Percentiles rank a stretch among this genome's conserved stretches.
These are phyloP conservation scores for Noccaea bulbosa DNA, from an alignment of 345 rosid species.

Conservation along the genomic window DNA sequence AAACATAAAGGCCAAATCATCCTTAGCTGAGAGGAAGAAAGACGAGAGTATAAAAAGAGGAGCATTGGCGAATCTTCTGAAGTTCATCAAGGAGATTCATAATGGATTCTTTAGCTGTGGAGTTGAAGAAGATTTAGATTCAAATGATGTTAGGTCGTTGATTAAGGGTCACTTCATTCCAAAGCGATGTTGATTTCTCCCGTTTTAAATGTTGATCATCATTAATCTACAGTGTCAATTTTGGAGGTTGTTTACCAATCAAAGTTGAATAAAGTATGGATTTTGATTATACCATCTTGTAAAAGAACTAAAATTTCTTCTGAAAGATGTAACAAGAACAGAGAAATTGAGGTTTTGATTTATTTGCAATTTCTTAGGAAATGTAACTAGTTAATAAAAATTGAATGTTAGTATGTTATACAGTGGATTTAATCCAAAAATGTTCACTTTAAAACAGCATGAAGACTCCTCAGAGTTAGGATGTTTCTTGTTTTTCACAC, in stretches of 20 bases:
- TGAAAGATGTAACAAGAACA: conserved; percentile 1
- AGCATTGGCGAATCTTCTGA: conserved; percentile 10
- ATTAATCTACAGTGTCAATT: background rate
- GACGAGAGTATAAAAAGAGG: conserved; percentile 9
- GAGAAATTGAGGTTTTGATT: background rate
- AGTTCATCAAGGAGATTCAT: conserved; percentile 28
- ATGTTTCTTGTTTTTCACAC: conserved; percentile 21
- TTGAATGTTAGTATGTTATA: too few species aligned
- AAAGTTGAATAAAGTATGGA: background rate
- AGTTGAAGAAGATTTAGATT: conserved; percentile 19
- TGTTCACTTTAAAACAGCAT: conserved; percentile 20
- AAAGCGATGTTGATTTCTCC: conserved; percentile 9
- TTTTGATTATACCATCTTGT: background rate
- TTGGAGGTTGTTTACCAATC: background rate
- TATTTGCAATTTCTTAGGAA: conserved; percentile 1
- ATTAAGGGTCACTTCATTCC: conserved; percentile 27
- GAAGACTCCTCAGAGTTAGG: conserved; percentile 24
- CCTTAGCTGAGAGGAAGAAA: conserved; percentile 17
- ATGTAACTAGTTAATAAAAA: conserved; percentile 5
- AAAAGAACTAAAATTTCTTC: conserved; percentile 1
- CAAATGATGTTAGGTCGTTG: conserved; percentile 26
- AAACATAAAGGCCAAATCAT: background rate
- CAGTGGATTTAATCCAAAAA: conserved; percentile 23
- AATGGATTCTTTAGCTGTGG: conserved; percentile 22
- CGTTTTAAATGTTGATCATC: background rate